These are phyloP conservation scores for Boletus rubescentipes DNA, from an alignment of 768 basidiomycete species.

Conservation along the genomic window DNA sequence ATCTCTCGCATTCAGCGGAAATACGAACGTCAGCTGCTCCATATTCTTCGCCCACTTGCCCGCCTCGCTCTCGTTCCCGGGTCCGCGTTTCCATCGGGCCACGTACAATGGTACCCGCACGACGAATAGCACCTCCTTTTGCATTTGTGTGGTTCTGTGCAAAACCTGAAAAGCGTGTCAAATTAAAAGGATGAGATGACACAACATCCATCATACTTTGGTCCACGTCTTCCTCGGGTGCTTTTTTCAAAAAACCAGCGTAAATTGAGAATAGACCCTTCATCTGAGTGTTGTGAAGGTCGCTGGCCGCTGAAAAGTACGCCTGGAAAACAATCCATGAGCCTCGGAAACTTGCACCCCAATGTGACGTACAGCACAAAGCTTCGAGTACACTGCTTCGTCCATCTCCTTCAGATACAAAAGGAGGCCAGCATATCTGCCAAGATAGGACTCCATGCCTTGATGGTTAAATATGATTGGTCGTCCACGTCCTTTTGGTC, in stretches of 20 bases:
- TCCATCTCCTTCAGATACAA: conserved; percentile 97
- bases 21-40: conserved; percentile 67
- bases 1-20: not conserved
- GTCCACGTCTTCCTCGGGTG: conserved; percentile 70
- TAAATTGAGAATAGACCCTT: conserved; percentile 66
- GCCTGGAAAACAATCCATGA: conserved; percentile 49
- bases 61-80: conserved; percentile 50
- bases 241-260: conserved; percentile 59
- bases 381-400: conserved; percentile 78
- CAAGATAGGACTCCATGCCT: conserved; percentile 78
- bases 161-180: conserved; percentile 42
- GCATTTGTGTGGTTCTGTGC: conserved; percentile 26
- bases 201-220: conserved; percentile 48
- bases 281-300: conserved; percentile 79
- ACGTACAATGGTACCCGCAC: conserved; percentile 84
- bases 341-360: not conserved
- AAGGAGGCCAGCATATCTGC: conserved; percentile 85
- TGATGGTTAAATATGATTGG: conserved; percentile 61
- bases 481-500: conserved; percentile 40
- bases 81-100: conserved; percentile 60
- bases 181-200: not conserved
- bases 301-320: conserved; percentile 86
- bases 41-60: conserved; percentile 55
- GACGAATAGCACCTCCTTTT: conserved; percentile 65
- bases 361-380: conserved; percentile 75